phyloP scores from a whole-genome alignment of 2,329 filamentous ascomycete genomes.

The Aureobasidium vineae region DNA sequence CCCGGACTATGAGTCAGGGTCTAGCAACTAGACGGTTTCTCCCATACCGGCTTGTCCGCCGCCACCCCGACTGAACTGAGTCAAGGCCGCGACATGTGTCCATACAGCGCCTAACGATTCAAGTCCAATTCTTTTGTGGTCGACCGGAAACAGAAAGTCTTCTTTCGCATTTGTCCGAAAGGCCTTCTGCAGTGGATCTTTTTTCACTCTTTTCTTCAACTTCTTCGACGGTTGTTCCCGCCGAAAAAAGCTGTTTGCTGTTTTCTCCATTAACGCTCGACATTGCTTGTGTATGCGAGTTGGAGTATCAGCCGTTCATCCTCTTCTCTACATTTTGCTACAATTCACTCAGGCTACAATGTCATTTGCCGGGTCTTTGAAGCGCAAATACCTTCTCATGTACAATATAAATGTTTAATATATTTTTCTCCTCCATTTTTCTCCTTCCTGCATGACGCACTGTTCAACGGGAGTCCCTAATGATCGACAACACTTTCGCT shows the following conservation, averaged over 20 bases:
- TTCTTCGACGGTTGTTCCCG: neutral
- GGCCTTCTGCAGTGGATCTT: neutral
- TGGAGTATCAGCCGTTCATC: neutral
- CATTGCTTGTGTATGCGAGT: neutral
- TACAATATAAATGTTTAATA: constrained; percentile 2
- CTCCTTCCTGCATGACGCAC: constrained; percentile 17
- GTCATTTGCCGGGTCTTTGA: neutral
- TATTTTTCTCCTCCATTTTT: constrained; percentile 1
- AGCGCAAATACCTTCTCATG: neutral
- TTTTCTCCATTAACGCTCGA: neutral
- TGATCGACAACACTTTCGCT: neutral
- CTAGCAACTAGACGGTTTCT: constrained; percentile 1
- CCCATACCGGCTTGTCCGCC: neutral
- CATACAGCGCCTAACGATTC: constrained; percentile 1
- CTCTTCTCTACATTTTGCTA: neutral
- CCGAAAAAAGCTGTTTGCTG: neutral
- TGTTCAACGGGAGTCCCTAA: neutral
- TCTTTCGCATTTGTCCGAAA: neutral
- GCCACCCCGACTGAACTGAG: constrained; percentile 16
- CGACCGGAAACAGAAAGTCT: constrained; percentile 5
- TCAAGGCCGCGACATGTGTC: constrained; percentile 14
- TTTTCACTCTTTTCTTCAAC: neutral
- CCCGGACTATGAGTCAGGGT: constrained; percentile 23
- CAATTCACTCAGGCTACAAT: neutral
- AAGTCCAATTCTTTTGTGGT: neutral